Evolutionary conservation across 2,329 filamentous ascomycete species (phyloP).

Genomic region (Claviceps digitariae): DNA sequence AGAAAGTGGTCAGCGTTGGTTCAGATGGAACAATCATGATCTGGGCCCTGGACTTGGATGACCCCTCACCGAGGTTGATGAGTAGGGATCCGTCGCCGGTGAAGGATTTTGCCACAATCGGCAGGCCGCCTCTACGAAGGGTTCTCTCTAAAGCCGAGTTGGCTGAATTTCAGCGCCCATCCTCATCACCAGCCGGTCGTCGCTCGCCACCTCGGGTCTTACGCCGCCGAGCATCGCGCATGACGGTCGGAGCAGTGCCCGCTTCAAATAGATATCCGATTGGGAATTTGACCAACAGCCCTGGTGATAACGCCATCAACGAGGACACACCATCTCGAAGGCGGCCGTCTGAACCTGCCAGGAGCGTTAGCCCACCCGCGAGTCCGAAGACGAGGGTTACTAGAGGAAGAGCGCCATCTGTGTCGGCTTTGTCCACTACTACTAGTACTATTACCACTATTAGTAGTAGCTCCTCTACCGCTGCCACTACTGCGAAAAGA

Average conservation of each 20-base stretch:
- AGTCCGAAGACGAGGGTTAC: conserved; percentile 35
- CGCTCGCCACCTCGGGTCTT: conserved; percentile 43
- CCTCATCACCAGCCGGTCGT: conserved; percentile 28
- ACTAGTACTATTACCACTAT: neutral
- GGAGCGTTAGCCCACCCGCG: conserved; percentile 33
- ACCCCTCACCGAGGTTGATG: conserved; percentile 25
- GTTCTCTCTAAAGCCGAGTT: conserved; percentile 81
- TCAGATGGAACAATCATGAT: conserved; percentile 76
- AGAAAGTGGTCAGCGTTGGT: conserved; percentile 58
- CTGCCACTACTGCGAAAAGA: conserved; percentile 25
- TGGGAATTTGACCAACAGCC: conserved; percentile 25
- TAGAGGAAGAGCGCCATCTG: conserved; percentile 39
- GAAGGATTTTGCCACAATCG: conserved; percentile 40
- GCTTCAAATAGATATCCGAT: conserved; percentile 26
- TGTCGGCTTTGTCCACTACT: conserved; percentile 32
- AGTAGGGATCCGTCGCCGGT: conserved; percentile 41
- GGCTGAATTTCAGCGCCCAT: conserved; percentile 56
- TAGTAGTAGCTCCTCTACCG: neutral
- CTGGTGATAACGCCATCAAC: conserved; percentile 23
- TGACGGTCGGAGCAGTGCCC: conserved; percentile 25
- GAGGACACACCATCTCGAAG: conserved; percentile 36
- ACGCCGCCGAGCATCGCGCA: conserved; percentile 40
- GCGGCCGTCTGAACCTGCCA: conserved; percentile 29
- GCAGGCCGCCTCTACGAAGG: conserved; percentile 63
- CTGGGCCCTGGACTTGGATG: conserved; percentile 46